Conservation (phyloP, 495 filamentous ascomycete genomes). For the Astrocystis sublimbata region DNA sequence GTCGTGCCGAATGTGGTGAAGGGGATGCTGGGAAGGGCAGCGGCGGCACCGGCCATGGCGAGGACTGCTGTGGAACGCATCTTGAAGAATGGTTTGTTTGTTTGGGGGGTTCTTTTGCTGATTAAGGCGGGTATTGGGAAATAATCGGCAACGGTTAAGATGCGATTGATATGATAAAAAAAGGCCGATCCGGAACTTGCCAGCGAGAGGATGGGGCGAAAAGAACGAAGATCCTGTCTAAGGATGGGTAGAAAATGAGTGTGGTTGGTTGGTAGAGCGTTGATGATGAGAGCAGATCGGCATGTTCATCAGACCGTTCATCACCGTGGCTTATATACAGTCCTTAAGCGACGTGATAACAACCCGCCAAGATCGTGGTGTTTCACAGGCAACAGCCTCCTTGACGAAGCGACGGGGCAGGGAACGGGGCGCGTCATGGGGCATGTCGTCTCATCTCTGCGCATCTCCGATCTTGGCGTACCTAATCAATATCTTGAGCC, state of each 20-base stretch:
- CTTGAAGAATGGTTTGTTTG: neutral
- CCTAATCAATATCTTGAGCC: neutral
- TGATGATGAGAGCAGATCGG: neutral
- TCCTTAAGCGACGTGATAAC: neutral
- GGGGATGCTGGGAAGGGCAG: constrained; percentile 26
- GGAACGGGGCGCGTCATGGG: neutral
- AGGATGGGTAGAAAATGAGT: neutral
- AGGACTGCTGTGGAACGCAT: constrained; percentile 25
- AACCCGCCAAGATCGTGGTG: neutral
- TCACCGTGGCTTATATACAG: constrained; percentile 6
- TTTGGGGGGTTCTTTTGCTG: no score
- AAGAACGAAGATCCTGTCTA: constrained; percentile 8
- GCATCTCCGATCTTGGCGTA: neutral
- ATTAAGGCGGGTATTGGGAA: no score
- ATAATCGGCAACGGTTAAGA: neutral
- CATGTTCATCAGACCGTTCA: constrained; percentile 4
- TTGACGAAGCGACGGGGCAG: neutral
- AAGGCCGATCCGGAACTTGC: neutral
- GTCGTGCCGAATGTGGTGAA: constrained; percentile 17
- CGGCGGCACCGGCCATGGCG: constrained; percentile 18
- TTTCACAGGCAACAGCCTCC: no score
- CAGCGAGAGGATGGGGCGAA: neutral
- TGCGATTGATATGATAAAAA: neutral
- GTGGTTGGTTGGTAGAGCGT: no score
- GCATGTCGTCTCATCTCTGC: constrained; percentile 7